phyloP scores from a whole-genome alignment of 2,329 filamentous ascomycete genomes.

The Microascus cirrosus region DNA sequence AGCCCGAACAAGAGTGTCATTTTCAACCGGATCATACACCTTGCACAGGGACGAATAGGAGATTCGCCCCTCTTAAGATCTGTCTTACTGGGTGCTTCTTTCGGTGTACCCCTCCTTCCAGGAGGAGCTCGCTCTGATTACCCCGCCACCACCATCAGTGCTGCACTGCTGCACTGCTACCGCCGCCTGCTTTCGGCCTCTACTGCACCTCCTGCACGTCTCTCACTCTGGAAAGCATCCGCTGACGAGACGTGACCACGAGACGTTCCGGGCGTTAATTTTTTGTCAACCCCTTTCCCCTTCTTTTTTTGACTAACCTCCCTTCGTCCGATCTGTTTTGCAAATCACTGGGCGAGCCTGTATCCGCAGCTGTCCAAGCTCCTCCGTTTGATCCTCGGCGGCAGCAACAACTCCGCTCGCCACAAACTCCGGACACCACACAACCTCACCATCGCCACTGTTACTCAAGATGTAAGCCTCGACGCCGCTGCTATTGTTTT shows the following conservation, averaged over 20 bases:
- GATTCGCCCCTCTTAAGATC: too few relatives aligned
- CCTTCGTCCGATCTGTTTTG: not conserved
- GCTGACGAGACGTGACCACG: not conserved
- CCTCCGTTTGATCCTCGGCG: not conserved
- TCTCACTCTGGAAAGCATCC: not conserved
- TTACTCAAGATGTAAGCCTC: not conserved
- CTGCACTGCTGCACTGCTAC: not conserved
- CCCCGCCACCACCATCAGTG: slow-evolving; percentile 1
- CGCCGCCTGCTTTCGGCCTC: not conserved
- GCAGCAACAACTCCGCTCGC: not conserved
- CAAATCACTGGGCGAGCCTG: not conserved
- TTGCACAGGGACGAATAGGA: not conserved
- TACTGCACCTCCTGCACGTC: not conserved
- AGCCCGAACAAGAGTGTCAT: not conserved
- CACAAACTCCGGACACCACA: not conserved
- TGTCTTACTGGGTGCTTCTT: not conserved
- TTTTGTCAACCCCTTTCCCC: not conserved
- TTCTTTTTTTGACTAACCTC: not conserved
- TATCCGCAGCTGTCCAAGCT: not conserved
- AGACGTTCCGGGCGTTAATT: not conserved
- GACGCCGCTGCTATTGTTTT: not conserved
- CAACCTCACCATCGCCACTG: not conserved
- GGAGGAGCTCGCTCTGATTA: not conserved
- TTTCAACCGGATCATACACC: not conserved
- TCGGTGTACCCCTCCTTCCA: not conserved